phyloP scores from a whole-genome alignment of 2,329 filamentous ascomycete species.

The Phyllosticta citriasiana region DNA sequence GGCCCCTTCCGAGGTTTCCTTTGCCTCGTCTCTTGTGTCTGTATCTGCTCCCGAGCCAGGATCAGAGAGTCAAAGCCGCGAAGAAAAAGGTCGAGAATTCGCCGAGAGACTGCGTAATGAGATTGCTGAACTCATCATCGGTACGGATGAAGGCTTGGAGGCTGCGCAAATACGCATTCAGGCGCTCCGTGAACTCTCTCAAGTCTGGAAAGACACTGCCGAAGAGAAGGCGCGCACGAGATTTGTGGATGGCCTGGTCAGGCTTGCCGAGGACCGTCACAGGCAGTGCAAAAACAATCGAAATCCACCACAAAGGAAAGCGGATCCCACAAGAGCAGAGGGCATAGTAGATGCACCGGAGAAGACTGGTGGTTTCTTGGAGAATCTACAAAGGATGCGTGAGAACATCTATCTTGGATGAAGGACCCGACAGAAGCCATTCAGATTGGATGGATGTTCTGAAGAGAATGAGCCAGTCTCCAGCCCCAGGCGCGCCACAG shows the following conservation, averaged over 20 bases:
- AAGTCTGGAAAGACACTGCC: slow-evolving; percentile 90
- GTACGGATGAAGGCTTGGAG: slow-evolving; percentile 43
- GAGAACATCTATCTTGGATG: slow-evolving; percentile 24
- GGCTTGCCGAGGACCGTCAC: slow-evolving; percentile 67
- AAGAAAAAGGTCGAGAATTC: slow-evolving; percentile 82
- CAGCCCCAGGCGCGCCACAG: background rate
- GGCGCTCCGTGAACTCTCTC: slow-evolving; percentile 62
- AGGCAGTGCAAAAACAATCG: slow-evolving; percentile 32
- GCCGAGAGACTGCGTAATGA: slow-evolving; percentile 61
- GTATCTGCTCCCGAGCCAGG: slow-evolving; percentile 76
- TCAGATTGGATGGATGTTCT: background rate
- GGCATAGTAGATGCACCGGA: slow-evolving; percentile 1
- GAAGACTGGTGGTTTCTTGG: slow-evolving; percentile 25
- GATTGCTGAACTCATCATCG: slow-evolving; percentile 56
- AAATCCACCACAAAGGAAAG: slow-evolving; percentile 15
- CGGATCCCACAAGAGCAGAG: slow-evolving; percentile 14
- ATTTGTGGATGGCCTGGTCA: slow-evolving; percentile 73
- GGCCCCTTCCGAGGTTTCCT: slow-evolving; percentile 75
- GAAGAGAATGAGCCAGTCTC: background rate
- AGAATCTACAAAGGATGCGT: slow-evolving; percentile 29
- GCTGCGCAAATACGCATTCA: slow-evolving; percentile 66
- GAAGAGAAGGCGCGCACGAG: slow-evolving; percentile 78
- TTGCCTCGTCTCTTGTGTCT: slow-evolving; percentile 77
- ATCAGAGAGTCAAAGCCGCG: slow-evolving; percentile 55
- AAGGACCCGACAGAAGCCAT: background rate